These are phyloP conservation scores for Echites panduratus DNA, from an alignment of 257 asterid species.

Conservation along the genomic window DNA sequence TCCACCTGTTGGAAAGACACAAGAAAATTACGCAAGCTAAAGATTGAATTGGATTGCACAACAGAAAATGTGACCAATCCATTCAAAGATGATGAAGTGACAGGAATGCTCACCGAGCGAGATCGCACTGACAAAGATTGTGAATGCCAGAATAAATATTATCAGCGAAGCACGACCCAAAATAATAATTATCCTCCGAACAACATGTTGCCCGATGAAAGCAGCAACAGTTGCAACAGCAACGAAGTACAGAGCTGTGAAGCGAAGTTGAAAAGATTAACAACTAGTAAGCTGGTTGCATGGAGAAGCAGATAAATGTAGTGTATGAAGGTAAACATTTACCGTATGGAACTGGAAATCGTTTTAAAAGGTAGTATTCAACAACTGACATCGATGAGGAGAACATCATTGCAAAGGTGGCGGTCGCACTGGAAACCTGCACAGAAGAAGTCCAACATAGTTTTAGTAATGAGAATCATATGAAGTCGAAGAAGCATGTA, in stretches of 20 bases:
- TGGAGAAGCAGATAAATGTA: not conserved
- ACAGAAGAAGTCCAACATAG: slow-evolving; percentile 3
- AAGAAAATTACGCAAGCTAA: not conserved
- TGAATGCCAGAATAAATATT: slow-evolving; percentile 79
- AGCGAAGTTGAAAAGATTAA: not conserved
- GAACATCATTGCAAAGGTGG: slow-evolving; percentile 98
- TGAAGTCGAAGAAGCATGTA: not conserved
- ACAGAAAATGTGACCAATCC: not conserved
- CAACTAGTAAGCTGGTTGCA: not conserved
- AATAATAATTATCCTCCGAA: slow-evolving; percentile 54
- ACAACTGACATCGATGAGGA: slow-evolving; percentile 98
- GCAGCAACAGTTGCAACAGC: slow-evolving; percentile 83
- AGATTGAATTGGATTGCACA: not conserved
- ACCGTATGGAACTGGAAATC: slow-evolving; percentile 97
- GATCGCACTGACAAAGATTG: slow-evolving; percentile 87
- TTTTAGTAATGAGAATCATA: not conserved
- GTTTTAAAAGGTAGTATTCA: slow-evolving; percentile 83
- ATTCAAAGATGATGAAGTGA: not conserved
- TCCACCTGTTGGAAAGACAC: slow-evolving; percentile 53
- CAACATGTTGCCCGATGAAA: slow-evolving; percentile 73
- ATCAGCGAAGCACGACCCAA: slow-evolving; percentile 91
- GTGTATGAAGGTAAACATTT: slow-evolving; percentile 11
- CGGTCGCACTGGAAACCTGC: slow-evolving; percentile 98
- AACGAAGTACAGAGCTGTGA: slow-evolving; percentile 63
- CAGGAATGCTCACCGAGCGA: slow-evolving; percentile 56